Conservation (phyloP, 371 early-diverging fungal species). For the Rozella allomycis region DNA sequence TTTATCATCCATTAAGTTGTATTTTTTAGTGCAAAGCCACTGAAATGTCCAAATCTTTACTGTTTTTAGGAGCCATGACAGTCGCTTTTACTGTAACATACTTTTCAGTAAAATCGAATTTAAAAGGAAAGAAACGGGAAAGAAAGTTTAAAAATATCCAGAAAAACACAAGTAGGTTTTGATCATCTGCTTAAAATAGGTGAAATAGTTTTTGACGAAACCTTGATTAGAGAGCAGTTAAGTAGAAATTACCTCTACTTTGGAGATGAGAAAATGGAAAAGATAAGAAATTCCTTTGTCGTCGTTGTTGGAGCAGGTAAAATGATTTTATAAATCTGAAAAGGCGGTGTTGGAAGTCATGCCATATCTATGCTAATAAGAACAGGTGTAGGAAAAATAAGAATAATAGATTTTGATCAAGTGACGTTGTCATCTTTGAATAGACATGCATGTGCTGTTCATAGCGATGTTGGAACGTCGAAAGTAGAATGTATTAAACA, state of each 20-base stretch:
- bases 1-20: too few species aligned
- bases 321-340: too few species aligned
- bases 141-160: too few species aligned
- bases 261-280: constrained; percentile 46
- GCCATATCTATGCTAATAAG: constrained; percentile 71
- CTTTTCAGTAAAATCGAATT: too few species aligned
- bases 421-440: constrained; percentile 73
- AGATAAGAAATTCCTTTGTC: constrained; percentile 46
- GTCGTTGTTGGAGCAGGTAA: constrained; percentile 83
- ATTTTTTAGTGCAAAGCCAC: too few species aligned
- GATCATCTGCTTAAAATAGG: too few species aligned
- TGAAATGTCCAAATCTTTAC: too few species aligned
- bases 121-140: too few species aligned
- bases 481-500: constrained; percentile 53
- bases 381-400: constrained; percentile 57
- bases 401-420: constrained; percentile 87
- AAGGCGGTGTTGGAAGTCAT: constrained; percentile 76
- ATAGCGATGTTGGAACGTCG: constrained; percentile 58
- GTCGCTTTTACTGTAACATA: too few species aligned
- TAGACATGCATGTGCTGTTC: constrained; percentile 55
- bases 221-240: constrained; percentile 58
- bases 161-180: too few species aligned
- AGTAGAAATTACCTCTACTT: constrained; percentile 61
- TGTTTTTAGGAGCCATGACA: too few species aligned
- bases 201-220: constrained; percentile 21